Evolutionary conservation across 2,329 filamentous ascomycete genomes (phyloP).

Genomic region (Mycogone perniciosa): DNA sequence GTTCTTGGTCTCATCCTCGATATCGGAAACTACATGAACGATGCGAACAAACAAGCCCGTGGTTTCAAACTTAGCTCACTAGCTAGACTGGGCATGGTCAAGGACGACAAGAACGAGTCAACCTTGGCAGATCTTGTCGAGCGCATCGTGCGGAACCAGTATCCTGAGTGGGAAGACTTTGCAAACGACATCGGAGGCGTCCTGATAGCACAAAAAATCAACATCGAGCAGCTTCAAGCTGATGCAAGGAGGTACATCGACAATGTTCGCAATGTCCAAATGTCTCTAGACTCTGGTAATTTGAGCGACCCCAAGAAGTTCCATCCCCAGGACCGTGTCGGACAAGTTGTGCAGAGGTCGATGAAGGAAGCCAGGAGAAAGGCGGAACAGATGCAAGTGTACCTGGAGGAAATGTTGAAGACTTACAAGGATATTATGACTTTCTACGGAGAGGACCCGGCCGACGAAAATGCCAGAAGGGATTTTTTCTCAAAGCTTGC

Average conservation of each 20-base stretch:
- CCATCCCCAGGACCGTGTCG: slow-evolving; percentile 92
- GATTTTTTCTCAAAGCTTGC: slow-evolving; percentile 96
- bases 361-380: slow-evolving; percentile 98
- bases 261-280: slow-evolving; percentile 90
- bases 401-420: slow-evolving; percentile 85
- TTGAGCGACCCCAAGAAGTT: slow-evolving; percentile 96
- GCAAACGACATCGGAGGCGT: slow-evolving; percentile 77
- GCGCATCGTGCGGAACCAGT: slow-evolving; percentile 92
- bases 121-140: slow-evolving; percentile 94
- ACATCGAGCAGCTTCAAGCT: slow-evolving; percentile 81
- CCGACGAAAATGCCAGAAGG: slow-evolving; percentile 84
- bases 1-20: slow-evolving; percentile 93
- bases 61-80: slow-evolving; percentile 98
- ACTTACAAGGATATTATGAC: slow-evolving; percentile 93
- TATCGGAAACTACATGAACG: slow-evolving; percentile 99
- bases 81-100: slow-evolving; percentile 90
- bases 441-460: slow-evolving; percentile 91
- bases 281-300: slow-evolving; percentile 86
- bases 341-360: slow-evolving; percentile 79
- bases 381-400: slow-evolving; percentile 90
- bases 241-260: slow-evolving; percentile 91
- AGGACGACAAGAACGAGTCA: slow-evolving; percentile 97
- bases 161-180: slow-evolving; percentile 91
- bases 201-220: slow-evolving; percentile 76
- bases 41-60: slow-evolving; percentile 94